Evolutionary conservation across 2,329 filamentous ascomycete species (phyloP).

Genomic region (Bertia moriformis): DNA sequence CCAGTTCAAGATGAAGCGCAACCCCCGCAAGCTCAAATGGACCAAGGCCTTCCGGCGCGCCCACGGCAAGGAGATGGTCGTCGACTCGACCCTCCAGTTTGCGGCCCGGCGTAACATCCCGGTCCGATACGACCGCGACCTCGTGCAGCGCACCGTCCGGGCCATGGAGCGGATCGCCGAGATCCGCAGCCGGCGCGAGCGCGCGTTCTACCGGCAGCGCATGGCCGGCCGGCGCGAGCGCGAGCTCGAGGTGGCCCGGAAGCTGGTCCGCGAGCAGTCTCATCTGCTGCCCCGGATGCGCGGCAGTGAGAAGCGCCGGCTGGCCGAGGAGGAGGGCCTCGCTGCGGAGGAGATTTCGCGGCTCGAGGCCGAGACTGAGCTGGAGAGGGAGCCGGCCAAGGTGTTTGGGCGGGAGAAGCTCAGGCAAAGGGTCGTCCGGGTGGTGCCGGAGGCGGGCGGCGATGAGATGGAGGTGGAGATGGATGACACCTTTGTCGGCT

Average conservation of each 20-base stretch:
- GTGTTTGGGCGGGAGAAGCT: conserved; percentile 24
- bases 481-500: conserved; percentile 13
- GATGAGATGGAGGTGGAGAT: conserved; percentile 16
- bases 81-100: conserved; percentile 88
- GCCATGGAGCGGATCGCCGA: conserved; percentile 85
- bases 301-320: conserved; percentile 11
- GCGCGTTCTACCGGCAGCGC: conserved; percentile 83
- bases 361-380: conserved; percentile 12
- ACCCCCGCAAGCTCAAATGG: conserved; percentile 93
- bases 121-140: conserved; percentile 86
- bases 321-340: conserved; percentile 14
- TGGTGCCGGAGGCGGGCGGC: conserved; percentile 24
- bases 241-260: conserved; percentile 66
- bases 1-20: conserved; percentile 93
- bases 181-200: conserved; percentile 70
- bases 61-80: conserved; percentile 75
- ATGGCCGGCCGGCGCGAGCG: conserved; percentile 81
- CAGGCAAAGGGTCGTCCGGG: conserved; percentile 21
- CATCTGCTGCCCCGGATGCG: conserved; percentile 7
- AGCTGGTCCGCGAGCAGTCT: conserved; percentile 77
- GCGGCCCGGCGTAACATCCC: conserved; percentile 86
- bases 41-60: conserved; percentile 83
- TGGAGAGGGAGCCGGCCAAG: conserved; percentile 13
- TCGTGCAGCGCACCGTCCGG: conserved; percentile 72
- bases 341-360: conserved; percentile 17